Evolutionary conservation across 140 eudicot species (phyloP), one percentile per base, ranked within the genome.

Genomic region (Erigeron philadelphicus): DNA sequence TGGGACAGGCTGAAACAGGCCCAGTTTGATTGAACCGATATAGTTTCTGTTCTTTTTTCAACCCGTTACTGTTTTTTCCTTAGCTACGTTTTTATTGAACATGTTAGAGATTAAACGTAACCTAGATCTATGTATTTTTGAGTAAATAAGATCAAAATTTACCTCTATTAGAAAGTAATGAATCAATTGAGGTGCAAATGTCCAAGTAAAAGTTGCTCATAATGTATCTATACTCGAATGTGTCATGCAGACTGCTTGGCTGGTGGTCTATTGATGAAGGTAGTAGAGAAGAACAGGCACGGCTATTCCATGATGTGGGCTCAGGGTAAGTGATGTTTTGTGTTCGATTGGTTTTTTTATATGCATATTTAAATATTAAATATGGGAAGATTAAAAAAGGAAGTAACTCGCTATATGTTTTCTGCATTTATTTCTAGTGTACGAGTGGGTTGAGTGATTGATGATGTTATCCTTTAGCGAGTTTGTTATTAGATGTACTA

Each of bases 201-300:
- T 1, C 31, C 3, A 1, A 46, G 11, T 42, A 11, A 19, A 54
- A 40, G 54, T 46, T 46, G 11, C 68, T 82, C 9, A 55, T 11
- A 18, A 6, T 72, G 62, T 25, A 46, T 38, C 55, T 65, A 77
- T 50, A 69, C 48, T 43, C 42, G 64, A 64, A 64, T 64, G 44
- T 44, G 72, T 35, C 44, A 45, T 78, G 67, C 81, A 91, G 98
- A 82, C 84, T 92, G 62, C 96, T 92, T 63, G 98, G 96, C 67
- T 92, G 98, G 98, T 92, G 98, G 98, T 92, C 98, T n/a, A 84
- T 92, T 70, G 98, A 92, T 64, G 98, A 92, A 78, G 88, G 92
- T 71, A 92, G 96, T 74, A 82, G 89, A 75, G 98, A 92, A 78
- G 95, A 92, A 70, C 96, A 85, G 74, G 98, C 96, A 10, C 81